Conservation (phyloP, 108 stramenopile species). For the Hondaea fermentalgiana region DNA sequence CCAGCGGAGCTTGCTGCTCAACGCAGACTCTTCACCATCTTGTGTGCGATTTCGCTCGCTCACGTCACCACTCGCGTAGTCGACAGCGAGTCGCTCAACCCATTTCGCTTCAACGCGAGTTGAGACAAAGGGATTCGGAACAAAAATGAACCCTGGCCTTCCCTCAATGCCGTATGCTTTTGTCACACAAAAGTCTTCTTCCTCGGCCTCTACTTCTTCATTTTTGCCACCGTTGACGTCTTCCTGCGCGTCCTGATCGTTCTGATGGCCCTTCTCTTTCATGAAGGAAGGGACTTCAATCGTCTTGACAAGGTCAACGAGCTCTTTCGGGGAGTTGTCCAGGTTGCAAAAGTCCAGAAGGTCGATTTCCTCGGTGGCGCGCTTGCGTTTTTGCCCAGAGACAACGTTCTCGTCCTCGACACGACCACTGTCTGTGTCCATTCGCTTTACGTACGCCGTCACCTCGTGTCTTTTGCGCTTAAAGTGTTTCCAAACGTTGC, state of each 20-base stretch:
- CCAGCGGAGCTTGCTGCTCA: background rate
- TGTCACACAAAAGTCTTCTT: background rate
- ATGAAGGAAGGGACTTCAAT: background rate
- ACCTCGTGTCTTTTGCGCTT: background rate
- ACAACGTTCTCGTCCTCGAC: too few species aligned
- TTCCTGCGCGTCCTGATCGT: background rate
- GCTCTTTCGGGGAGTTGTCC: background rate
- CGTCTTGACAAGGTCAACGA: background rate
- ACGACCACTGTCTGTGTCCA: background rate
- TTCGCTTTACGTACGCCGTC: background rate
- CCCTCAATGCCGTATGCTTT: background rate
- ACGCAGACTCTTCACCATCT: background rate
- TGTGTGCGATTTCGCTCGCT: background rate
- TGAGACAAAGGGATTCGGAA: background rate
- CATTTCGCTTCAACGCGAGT: background rate
- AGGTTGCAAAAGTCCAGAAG: background rate
- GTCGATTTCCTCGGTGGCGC: background rate
- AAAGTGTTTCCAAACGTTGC: background rate
- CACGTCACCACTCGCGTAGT: background rate
- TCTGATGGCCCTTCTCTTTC: background rate
- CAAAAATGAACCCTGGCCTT: conserved; percentile 8
- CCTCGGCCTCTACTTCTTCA: background rate
- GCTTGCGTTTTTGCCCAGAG: background rate
- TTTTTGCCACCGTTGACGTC: background rate
- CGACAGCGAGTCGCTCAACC: background rate